phyloP scores from a whole-genome alignment of 129 eudicot genomes.

The Centrapalus pauciflorus region DNA sequence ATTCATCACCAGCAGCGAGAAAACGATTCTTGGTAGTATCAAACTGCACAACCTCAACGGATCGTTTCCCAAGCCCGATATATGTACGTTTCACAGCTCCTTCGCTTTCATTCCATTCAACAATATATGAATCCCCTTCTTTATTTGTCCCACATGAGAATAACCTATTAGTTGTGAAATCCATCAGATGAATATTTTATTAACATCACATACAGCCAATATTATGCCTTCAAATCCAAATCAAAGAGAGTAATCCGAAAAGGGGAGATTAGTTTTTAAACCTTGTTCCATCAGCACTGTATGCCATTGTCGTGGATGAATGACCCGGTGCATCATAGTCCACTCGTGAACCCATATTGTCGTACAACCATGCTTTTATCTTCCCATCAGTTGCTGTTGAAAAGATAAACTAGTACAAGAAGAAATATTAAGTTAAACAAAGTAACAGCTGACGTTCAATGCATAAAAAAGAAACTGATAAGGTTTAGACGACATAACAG shows the following conservation, averaged over 20 bases:
- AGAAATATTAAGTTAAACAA: not conserved
- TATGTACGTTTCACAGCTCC: constrained; percentile 71
- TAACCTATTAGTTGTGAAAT: constrained; percentile 37
- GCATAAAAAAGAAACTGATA: not conserved
- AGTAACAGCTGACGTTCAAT: constrained; percentile 7
- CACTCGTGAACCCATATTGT: constrained; percentile 71
- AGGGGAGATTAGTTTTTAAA: constrained; percentile 10
- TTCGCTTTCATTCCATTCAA: constrained; percentile 92
- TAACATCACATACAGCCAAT: not conserved
- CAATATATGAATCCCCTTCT: constrained; percentile 77
- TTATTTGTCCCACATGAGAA: constrained; percentile 88
- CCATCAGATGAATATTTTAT: not conserved
- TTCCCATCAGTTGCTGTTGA: constrained; percentile 81
- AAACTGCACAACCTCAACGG: constrained; percentile 68
- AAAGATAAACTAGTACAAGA: constrained; percentile 52
- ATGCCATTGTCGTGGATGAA: constrained; percentile 68
- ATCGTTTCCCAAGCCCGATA: constrained; percentile 70
- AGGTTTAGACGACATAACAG: not conserved
- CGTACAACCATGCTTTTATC: constrained; percentile 78
- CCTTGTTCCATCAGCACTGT: constrained; percentile 80
- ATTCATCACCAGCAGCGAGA: constrained; percentile 81
- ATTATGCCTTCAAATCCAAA: not conserved
- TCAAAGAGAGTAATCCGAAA: not conserved
- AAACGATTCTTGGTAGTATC: constrained; percentile 69
- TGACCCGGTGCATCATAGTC: constrained; percentile 82